Base-by-base conservation (phyloP, 495 filamentous ascomycete genomes). In the Lichina pygmaea region DNA sequence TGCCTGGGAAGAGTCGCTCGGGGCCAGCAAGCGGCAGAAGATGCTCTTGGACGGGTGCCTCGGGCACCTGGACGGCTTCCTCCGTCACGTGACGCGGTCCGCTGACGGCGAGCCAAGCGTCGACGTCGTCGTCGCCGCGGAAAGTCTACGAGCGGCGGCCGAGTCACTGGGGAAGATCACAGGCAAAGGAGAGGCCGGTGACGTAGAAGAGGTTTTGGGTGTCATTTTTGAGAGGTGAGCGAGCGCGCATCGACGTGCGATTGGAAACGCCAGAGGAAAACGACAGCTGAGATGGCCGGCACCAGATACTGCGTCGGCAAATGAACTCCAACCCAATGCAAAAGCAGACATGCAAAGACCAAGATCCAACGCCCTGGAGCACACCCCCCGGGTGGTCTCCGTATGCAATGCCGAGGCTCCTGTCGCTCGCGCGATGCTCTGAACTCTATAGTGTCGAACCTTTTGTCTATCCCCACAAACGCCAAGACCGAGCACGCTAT, bases 141-240 rank as follows among this genome's bases (percentile, higher is more conserved):
- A 99, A 58, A 70, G 81, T 55, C 60, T 95, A 44, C 79, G 89
- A 33, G 70, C 69, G 42, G 86, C 86, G 11, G 91, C 85, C 3
- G 75, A 76, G 33, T 70, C 70, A 45, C 63, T 99, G 9, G 78
- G 81, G 2, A 73, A 75, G 51, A 92, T 94, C 49, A 95, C 84
- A 5, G 89, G 89, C 2, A 73, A 72, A 46, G 89, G 86, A 2
- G 80, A 81, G 48, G 70, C 68, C 39, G 85, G 83, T 2, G 89
- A 99, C 67, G 82, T 99, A 33, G 86, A 99, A 59, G 89, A 95
- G 54, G 84, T 95, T 2, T 60, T 99, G 48, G 91, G 91, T 2
- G 86, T 95, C 37, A 85, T 99, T 2, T 95, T 99, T 62, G 86
- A 99, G 58, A 95, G 92, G 79, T 89, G 55, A 54, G 66, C 64